Base-by-base conservation (phyloP, 345 rosid species). In the Eucalyptus leucophloia region DNA sequence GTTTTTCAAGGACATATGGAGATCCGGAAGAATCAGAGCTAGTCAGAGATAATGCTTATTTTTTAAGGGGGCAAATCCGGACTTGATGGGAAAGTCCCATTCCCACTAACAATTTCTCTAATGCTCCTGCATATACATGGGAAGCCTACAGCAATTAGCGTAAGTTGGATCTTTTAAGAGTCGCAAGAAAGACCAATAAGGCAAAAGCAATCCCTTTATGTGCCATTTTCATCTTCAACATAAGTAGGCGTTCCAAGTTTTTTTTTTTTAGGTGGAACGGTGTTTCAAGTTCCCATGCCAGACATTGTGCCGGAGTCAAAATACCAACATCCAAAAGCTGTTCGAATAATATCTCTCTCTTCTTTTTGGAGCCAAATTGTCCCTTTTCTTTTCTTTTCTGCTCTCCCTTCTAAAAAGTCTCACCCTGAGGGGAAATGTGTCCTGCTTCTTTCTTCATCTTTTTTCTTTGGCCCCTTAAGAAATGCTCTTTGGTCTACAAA, bases 391-490 rank as follows among this genome's bases (percentile, higher is more conserved):
- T 40, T 40, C 13, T 19, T 40, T 40, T 12, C 47, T 40, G 85
- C 51, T 89, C 77, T 77, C 89, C 37, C 80, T 88, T 87, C 92
- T 93, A 15, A 88, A 91, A 91, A 92, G 92, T 85, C 90, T 83
- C 90, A 83, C 89, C 92, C 82, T 34, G 77, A 49, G 60, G 49
- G 60, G 53, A 23, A 40, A 77, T 21, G 85, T 37, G 85, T 40
- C 47, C 85, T 12, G 14, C 7, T 12, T 40, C 44, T 21, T 32
- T 77, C 47, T 40, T 77, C 30, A 21, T 77, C 83, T 37, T 77
- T 40, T 23, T 12, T 9, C 80, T 12, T 21, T 67, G 42, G 26
- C 81, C 42, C 50, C 28, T 45, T 47, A 18, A 28, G 40, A 72
- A 44, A 72, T 37, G 37, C 32, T 15, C 56, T 87, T 87, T 58